Conservation (phyloP, 768 basidiomycete species). For the Clavulina sp. region DNA sequence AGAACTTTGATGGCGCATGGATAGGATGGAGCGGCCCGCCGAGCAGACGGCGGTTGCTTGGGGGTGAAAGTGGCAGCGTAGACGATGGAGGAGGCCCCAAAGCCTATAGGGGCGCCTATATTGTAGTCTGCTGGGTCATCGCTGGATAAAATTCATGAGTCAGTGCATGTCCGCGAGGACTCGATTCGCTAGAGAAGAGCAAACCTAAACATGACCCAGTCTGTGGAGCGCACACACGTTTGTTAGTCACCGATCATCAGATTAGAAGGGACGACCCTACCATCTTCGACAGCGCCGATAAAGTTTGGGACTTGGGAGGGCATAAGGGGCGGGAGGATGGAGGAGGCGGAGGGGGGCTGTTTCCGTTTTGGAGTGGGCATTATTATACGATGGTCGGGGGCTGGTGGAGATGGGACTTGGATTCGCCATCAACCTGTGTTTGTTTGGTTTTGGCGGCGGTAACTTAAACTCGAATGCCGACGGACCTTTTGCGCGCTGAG, state of each 20-base stretch:
- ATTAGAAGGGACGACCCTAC: neutral
- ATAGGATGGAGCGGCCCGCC: conserved; percentile 22
- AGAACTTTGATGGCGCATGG: conserved; percentile 79
- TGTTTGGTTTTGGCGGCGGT: too few species aligned
- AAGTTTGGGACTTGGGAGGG: conserved; percentile 3
- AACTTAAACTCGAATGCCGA: too few species aligned
- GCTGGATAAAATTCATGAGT: conserved; percentile 27
- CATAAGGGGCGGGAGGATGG: neutral
- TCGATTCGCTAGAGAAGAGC: conserved; percentile 6
- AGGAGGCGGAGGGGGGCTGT: neutral
- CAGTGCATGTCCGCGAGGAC: conserved; percentile 1
- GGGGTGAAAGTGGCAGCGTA: conserved; percentile 55
- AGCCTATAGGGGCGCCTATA: conserved; percentile 65
- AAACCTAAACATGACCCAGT: conserved; percentile 69
- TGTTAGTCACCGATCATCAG: neutral
- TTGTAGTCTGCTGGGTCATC: conserved; percentile 56
- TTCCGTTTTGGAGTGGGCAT: too few species aligned
- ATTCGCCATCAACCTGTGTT: too few species aligned
- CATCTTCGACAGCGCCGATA: conserved; percentile 64
- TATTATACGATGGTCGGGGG: too few species aligned
- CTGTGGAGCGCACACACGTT: conserved; percentile 13
- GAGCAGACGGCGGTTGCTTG: conserved; percentile 13
- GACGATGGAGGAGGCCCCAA: conserved; percentile 83
- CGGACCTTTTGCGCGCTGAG: too few species aligned
- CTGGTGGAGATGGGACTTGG: too few species aligned